These are phyloP conservation scores for Tuber magnatum DNA, from an alignment of 495 filamentous ascomycete species.

Conservation along the genomic window DNA sequence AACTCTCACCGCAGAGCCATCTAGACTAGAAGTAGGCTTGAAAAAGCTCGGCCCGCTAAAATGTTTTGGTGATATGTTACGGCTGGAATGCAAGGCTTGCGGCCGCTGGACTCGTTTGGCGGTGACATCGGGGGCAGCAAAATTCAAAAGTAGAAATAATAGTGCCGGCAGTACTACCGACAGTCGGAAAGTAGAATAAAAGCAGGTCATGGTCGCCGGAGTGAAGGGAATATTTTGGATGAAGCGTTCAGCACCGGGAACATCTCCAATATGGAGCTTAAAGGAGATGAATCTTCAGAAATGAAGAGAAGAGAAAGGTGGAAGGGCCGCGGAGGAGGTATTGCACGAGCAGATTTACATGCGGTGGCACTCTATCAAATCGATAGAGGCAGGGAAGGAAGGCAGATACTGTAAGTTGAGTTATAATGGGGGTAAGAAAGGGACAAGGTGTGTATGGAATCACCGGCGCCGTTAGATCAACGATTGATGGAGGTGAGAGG, in stretches of 20 bases:
- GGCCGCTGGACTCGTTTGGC: slow-evolving; percentile 19
- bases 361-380: not conserved
- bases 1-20: not conserved
- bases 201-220: slow-evolving; percentile 9
- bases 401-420: not conserved
- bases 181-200: not conserved
- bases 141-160: slow-evolving; percentile 13
- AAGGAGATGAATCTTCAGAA: not conserved
- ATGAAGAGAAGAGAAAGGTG: not conserved
- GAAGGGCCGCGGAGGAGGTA: slow-evolving; percentile 1
- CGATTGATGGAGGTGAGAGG: not conserved
- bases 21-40: not conserved
- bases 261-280: slow-evolving; percentile 10
- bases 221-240: not conserved
- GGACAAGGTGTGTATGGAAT: not conserved
- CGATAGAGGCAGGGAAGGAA: not conserved
- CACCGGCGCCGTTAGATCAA: not conserved
- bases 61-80: not conserved
- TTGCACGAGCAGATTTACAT: not conserved
- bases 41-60: slow-evolving; percentile 6
- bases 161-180: slow-evolving; percentile 13
- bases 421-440: not conserved
- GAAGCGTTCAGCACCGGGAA: slow-evolving; percentile 2
- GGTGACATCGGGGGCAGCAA: slow-evolving; percentile 4
- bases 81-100: not conserved